Evolutionary conservation across 306 rosid species (phyloP), one percentile per base, ranked within the genome.

Genomic region (Bauhinia variegata): DNA sequence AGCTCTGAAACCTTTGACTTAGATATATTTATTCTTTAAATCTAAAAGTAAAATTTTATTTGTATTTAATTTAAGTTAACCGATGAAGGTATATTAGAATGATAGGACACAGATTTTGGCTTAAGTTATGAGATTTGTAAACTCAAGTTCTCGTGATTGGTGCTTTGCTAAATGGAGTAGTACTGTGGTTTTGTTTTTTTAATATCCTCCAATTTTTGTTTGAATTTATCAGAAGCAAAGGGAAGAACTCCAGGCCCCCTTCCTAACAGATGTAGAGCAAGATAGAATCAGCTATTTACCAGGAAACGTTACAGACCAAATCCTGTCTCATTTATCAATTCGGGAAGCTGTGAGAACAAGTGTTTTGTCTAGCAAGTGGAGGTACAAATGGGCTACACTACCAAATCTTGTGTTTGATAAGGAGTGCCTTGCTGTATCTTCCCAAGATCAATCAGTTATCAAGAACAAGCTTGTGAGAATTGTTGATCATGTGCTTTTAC

Each of bases 401-500:
- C 84, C 85, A 2, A 52, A 62, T 63, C 84, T 89, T 47, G 88
- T 79, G 81, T 86, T 89, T n/a, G 91, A 85, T 65, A 63, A 47
- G 28, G 69, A 74, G 14, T 84, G 75, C 32, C 6, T 64, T 54
- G 15, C 78, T 3, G 56, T 54, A 19, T 32, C 79, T 73, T 62
- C 69, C 10, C 80, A 49, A 23, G 78, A 82, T 59, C 66, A 34
- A 65, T 36, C 66, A 39, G 9, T 57, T 58, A 46, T 73, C 63
- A 78, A 71, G 85, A 72, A 11, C 80, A 77, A 74, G 78, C 73
- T 89, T 51, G 74, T 65, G 10, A 78, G 78, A 60, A 76, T 76
- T 49, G 60, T 89, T 49, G 96, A 89, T 80, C 89, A 80, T 36
- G 89, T 89, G 5, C 89, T 89, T 51, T 75, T 86, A 51, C 89